These are phyloP conservation scores for Phytophthora pinifolia DNA, from an alignment of 352 stramenopile species.

Conservation along the genomic window DNA sequence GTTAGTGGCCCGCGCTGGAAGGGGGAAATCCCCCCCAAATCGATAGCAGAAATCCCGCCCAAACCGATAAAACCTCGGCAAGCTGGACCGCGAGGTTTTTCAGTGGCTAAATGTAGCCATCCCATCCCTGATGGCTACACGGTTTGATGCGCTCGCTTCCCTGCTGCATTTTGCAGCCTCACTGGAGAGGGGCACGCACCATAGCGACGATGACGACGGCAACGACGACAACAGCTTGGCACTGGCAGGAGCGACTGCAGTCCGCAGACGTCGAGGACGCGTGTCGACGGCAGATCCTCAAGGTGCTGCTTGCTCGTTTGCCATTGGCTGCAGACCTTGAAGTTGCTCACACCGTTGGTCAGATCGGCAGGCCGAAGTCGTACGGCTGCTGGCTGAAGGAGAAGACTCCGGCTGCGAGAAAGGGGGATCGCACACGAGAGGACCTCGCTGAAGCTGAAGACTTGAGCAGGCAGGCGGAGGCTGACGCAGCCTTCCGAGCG, in stretches of 20 bases:
- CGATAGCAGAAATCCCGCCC: constrained; percentile 2
- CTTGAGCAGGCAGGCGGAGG: constrained; percentile 23
- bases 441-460: background rate
- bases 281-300: constrained; percentile 46
- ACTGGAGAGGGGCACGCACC: background rate
- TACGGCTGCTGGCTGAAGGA: constrained; percentile 48
- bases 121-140: no score
- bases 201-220: constrained; percentile 1
- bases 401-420: constrained; percentile 15
- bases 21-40: constrained; percentile 5
- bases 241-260: constrained; percentile 69
- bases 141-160: background rate
- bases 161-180: constrained; percentile 5
- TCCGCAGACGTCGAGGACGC: constrained; percentile 32
- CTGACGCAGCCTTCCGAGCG: constrained; percentile 39
- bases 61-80: constrained; percentile 3
- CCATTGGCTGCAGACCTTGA: background rate
- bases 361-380: constrained; percentile 52
- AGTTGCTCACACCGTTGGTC: constrained; percentile 9
- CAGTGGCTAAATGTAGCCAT: background rate
- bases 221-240: constrained; percentile 33
- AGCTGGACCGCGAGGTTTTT: background rate
- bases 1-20: constrained; percentile 10
- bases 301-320: constrained; percentile 25
- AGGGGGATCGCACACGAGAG: background rate